Base-by-base conservation (phyloP, 1,284 basidiomycete species). In the Pyrrhoderma noxium region DNA sequence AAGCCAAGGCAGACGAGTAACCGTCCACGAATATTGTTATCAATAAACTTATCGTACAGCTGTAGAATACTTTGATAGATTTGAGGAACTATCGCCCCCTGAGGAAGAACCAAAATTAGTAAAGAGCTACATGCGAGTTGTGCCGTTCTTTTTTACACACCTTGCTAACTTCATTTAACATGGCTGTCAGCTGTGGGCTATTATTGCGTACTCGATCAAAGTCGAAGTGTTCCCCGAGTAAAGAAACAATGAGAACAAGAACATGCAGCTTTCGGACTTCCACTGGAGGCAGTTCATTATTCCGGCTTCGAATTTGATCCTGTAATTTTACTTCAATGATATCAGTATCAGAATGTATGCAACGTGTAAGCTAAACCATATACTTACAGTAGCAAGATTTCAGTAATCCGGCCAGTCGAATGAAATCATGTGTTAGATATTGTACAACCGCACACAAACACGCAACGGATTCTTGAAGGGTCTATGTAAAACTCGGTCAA, bases 361-460 rank as follows among this genome's bases (percentile, higher is more conserved):
- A 14, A 21, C 21, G n/a, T 5, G 9, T 9, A 11, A 3, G 23
- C 3, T 37, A 16, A 14, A 45, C 27, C 27, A 31, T 31, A 16
- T 8, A 64, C 77, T 53, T 58, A 89, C 89, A 71, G 61, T 91
- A 87, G 64, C 89, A 93, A 0, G 88, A 90, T 57, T 85, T 82
- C 57, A 96, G 65, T 2, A 96, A 74, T 34, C 80, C 82, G 18
- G 91, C 76, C 13, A 97, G 72, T 21, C 82, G 76, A 11, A 68
- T 67, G 60, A 85, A 95, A 59, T 96, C 90, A 58, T 90, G 85
- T 0, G 96, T 98, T 25, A 98, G 75, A 60, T 89, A 70, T 47
- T 82, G 81, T 1, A 95, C 85, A 2, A 90, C 85, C 0, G 80
- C 77, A 64, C 93, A 95, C 69, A 94, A 85, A 60, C 94, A 97